phyloP scores from a whole-genome alignment of 2,329 filamentous ascomycete species.

The Claviceps monticola region DNA sequence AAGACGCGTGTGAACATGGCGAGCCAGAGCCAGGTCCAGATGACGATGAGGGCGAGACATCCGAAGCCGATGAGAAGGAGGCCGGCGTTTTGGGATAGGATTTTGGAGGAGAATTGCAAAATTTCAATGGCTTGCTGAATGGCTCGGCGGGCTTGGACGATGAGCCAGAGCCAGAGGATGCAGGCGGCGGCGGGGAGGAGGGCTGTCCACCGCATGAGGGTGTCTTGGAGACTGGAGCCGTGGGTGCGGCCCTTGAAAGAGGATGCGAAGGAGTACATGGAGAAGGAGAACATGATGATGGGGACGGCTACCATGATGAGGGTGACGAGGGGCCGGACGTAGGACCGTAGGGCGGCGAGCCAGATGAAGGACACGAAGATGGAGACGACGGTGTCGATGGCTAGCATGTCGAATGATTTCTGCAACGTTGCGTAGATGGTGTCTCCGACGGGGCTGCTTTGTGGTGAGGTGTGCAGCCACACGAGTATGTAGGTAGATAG shows the following conservation, averaged over 20 bases:
- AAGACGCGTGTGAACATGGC: conserved; percentile 94
- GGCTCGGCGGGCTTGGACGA: conserved; percentile 66
- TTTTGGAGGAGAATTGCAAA: conserved; percentile 80
- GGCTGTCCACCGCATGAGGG: conserved; percentile 75
- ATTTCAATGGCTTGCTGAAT: conserved; percentile 76
- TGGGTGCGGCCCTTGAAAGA: conserved; percentile 69
- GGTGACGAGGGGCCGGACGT: conserved; percentile 71
- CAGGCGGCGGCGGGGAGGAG: conserved; percentile 62
- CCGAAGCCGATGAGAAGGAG: conserved; percentile 73
- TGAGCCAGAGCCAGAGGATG: conserved; percentile 68
- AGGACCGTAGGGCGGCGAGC: conserved; percentile 78
- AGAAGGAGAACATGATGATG: conserved; percentile 75
- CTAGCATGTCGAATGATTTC: conserved; percentile 77
- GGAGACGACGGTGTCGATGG: conserved; percentile 82
- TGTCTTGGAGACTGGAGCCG: conserved; percentile 72
- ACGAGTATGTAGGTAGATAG: conserved; percentile 82
- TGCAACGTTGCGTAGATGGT: conserved; percentile 86
- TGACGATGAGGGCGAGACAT: conserved; percentile 59
- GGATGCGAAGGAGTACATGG: conserved; percentile 77
- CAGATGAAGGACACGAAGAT: conserved; percentile 78
- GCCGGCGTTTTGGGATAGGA: conserved; percentile 72
- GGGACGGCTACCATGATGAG: conserved; percentile 75
- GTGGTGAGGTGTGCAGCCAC: conserved; percentile 70
- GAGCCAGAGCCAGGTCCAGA: conserved; percentile 94
- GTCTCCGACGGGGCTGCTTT: conserved; percentile 66